Conservation (phyloP, 2,329 filamentous ascomycete genomes). For the Venturia carpophila region DNA sequence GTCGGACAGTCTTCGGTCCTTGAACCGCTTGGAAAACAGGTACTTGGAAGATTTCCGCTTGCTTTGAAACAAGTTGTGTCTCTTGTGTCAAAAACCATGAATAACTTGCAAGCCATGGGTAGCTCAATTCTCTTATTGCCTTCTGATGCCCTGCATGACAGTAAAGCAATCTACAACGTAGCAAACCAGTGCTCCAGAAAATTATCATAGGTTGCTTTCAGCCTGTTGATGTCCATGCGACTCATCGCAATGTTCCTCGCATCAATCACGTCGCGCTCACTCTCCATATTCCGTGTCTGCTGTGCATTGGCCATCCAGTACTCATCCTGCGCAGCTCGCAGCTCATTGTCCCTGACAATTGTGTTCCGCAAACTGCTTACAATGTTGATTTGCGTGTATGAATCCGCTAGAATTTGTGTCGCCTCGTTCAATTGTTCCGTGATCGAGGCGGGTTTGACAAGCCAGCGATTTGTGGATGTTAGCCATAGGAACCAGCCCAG, state of each 20-base stretch:
- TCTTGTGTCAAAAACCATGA: not conserved
- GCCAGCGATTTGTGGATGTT: constrained; percentile 70
- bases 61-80: not conserved
- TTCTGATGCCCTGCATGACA: too few relatives aligned
- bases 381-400: constrained; percentile 9
- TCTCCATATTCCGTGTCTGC: constrained; percentile 66
- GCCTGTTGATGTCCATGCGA: constrained; percentile 51
- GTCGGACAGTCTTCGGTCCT: not conserved
- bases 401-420: constrained; percentile 26
- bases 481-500: constrained; percentile 65
- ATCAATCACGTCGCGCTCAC: constrained; percentile 67
- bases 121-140: not conserved
- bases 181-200: not conserved
- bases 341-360: constrained; percentile 60
- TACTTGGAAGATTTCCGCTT: not conserved
- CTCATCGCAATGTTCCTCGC: constrained; percentile 60
- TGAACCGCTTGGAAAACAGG: not conserved
- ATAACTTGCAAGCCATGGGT: not conserved
- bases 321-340: constrained; percentile 56
- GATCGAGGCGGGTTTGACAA: constrained; percentile 53
- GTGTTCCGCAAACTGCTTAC: constrained; percentile 59
- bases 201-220: not conserved
- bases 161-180: not conserved
- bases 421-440: constrained; percentile 59
- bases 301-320: constrained; percentile 79